Evolutionary conservation across 2,329 filamentous ascomycete species (phyloP).

Genomic region (Pestalotiopsis sp.): DNA sequence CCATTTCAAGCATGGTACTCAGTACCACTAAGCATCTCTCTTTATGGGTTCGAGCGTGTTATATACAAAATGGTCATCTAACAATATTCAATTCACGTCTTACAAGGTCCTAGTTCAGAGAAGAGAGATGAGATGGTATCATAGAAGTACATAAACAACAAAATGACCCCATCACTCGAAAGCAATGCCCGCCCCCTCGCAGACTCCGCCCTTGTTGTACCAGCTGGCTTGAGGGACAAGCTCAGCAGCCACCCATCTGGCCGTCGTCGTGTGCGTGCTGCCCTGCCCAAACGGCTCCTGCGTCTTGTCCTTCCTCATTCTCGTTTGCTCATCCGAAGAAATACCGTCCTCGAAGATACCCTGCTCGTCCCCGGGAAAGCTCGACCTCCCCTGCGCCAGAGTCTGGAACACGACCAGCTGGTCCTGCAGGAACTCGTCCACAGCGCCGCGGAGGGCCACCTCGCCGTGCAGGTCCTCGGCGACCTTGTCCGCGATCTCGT

Average conservation of each 20-base stretch:
- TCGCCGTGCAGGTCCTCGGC: constrained; percentile 46
- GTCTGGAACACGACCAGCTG: constrained; percentile 62
- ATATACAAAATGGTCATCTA: too few species aligned
- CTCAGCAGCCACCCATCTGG: constrained; percentile 57
- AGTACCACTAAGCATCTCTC: too few species aligned
- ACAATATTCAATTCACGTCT: too few species aligned
- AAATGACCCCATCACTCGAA: neutral
- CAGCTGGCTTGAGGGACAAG: constrained; percentile 50
- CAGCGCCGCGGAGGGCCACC: constrained; percentile 42
- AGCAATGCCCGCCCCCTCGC: constrained; percentile 43
- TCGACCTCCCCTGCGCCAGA: constrained; percentile 52
- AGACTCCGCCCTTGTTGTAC: constrained; percentile 50
- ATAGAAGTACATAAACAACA: neutral
- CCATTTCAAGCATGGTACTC: too few species aligned
- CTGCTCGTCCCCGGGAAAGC: constrained; percentile 36
- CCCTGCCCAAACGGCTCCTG: constrained; percentile 56
- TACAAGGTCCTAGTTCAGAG: neutral
- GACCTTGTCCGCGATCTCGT: constrained; percentile 44
- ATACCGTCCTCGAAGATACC: constrained; percentile 18
- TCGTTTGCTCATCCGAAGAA: constrained; percentile 23
- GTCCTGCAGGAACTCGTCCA: constrained; percentile 61
- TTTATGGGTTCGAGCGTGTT: too few species aligned
- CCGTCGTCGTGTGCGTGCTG: constrained; percentile 57
- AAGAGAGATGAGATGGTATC: neutral
- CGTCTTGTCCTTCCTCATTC: constrained; percentile 42